Percentiles rank a stretch among this genome's conserved stretches.
Evolutionary conservation across 2,329 filamentous ascomycete species (phyloP).

Genomic region (Sarocladiaceae sp.): DNA sequence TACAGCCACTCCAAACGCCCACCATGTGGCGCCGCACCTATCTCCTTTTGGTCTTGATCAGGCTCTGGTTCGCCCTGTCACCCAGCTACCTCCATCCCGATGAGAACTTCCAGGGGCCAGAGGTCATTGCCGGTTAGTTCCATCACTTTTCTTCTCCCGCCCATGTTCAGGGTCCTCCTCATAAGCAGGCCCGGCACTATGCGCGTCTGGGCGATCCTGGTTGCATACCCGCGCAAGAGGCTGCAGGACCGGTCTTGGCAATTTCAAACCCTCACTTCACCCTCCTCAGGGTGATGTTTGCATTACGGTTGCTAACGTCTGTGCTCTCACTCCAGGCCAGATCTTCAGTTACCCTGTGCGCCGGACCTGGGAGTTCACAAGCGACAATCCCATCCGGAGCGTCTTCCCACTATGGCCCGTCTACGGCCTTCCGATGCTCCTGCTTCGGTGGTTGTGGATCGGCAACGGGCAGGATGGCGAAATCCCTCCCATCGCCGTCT

Average conservation of each 20-base stretch:
- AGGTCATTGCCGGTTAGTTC: constrained; percentile 87
- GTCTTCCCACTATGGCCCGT: constrained; percentile 94
- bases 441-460: constrained; percentile 87
- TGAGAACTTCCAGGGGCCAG: constrained; percentile 97
- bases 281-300: background rate
- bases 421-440: constrained; percentile 88
- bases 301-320: background rate
- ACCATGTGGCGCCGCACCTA: constrained; percentile 90
- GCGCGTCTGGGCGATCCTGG: background rate
- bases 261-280: background rate
- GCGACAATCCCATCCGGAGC: constrained; percentile 81
- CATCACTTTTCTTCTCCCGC: constrained; percentile 4
- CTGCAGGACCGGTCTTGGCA: background rate
- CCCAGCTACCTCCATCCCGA: constrained; percentile 97
- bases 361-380: constrained; percentile 94
- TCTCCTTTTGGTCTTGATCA: constrained; percentile 74
- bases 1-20: constrained; percentile 15
- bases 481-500: constrained; percentile 78
- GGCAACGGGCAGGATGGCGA: constrained; percentile 71
- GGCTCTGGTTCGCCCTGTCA: constrained; percentile 88
- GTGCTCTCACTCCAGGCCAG: constrained; percentile 53
- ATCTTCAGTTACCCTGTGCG: constrained; percentile 89
- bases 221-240: constrained; percentile 6
- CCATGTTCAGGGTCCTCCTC: background rate
- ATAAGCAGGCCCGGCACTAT: background rate